Evolutionary conservation across 1,284 basidiomycete species (phyloP), one percentile per base, ranked within the genome.

Genomic region (Prillingera fragicola): DNA sequence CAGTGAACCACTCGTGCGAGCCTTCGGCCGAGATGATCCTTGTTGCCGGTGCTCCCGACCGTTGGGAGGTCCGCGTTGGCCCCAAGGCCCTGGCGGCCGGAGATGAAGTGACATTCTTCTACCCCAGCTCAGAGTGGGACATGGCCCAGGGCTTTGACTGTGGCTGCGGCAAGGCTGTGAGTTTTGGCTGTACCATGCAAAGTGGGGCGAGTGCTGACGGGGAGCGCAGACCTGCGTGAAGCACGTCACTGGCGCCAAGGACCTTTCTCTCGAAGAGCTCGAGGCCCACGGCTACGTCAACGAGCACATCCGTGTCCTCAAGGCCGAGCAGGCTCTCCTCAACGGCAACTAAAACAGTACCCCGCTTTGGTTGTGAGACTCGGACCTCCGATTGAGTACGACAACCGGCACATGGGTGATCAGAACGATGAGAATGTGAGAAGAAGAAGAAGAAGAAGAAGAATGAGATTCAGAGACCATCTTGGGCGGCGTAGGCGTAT

Each of bases 41-140:
- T 4, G 74, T 76, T 17, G 70, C 75, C 33, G 72, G 72, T 41
- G 41, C 73, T 21, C 64, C 59, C 1, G 51, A 70, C 14, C 56
- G 68, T 15, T 79, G 77, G 62, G 71, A 71, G 24, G 61, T 77
- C 1, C 56, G 74, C 67, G 69, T 69, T 52, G 56, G 66, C 7
- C 52, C 51, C 23, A 25, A 57, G 29, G 65, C 68, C 31, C 49
- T 74, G 17, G 51, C 57, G 10, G 41, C 54, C 42, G 79, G 80
- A 64, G 63, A 80, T 62, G 56, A 61, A 24, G 48, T 76, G 29
- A 73, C 73, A 0, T 83, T 79, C 63, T 83, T 82, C 62, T 83
- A 84, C 62, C 81, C 81, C 13, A 78, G 76, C 52, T 83, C 80
- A 7, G 82, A 84, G 61, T 84, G 82, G 81, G 75, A 80, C 41